Conservation (phyloP, 2,329 filamentous ascomycete genomes). For the Phialocephala subalpina region DNA sequence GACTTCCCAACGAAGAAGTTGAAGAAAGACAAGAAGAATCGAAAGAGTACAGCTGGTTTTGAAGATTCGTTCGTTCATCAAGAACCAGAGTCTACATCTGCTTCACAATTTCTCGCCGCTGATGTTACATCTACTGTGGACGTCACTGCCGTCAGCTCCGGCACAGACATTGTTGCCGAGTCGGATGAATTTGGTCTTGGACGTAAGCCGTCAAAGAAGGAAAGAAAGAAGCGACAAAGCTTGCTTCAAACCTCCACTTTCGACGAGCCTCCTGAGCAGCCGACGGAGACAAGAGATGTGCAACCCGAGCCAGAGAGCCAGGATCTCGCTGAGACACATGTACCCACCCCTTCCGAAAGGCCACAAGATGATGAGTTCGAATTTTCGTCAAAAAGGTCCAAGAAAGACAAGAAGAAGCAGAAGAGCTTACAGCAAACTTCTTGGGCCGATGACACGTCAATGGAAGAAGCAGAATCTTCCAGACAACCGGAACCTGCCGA, state of each 20-base stretch:
- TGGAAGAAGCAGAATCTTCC: neutral
- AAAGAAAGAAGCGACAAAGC: conserved; percentile 33
- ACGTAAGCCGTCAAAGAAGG: conserved; percentile 29
- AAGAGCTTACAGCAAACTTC: conserved; percentile 20
- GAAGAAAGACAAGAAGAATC: conserved; percentile 30
- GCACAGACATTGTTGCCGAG: conserved; percentile 8
- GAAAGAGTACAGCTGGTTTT: conserved; percentile 2
- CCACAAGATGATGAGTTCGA: conserved; percentile 30
- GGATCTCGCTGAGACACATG: neutral
- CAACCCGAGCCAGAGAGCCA: conserved; percentile 7
- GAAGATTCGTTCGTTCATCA: neutral
- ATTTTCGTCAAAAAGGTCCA: conserved; percentile 36
- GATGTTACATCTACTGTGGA: conserved; percentile 6
- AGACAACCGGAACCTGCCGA: neutral
- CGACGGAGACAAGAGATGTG: neutral
- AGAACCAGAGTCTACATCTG: neutral
- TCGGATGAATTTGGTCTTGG: conserved; percentile 13
- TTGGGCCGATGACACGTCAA: conserved; percentile 4
- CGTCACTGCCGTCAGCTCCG: conserved; percentile 8
- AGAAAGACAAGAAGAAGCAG: conserved; percentile 52
- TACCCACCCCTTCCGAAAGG: neutral
- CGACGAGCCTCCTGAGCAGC: conserved; percentile 21
- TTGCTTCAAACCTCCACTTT: conserved; percentile 21
- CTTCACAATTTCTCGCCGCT: neutral
- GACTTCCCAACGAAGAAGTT: conserved; percentile 26